Evolutionary conservation across 306 rosid genomes (phyloP).

Genomic region (Sindora glabra): DNA sequence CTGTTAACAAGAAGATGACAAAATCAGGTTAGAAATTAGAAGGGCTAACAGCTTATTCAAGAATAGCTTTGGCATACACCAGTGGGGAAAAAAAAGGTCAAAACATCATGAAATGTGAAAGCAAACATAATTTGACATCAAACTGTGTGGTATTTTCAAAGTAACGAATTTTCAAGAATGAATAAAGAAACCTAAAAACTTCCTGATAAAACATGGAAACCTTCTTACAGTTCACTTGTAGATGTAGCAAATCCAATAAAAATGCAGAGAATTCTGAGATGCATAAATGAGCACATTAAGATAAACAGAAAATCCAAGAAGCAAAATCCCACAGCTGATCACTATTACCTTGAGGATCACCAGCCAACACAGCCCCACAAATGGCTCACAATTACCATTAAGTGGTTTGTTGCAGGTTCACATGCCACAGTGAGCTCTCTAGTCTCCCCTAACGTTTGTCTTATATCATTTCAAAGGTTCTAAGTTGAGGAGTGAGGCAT

Average conservation of each 20-base stretch:
- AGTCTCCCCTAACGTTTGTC: no score
- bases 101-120: neutral
- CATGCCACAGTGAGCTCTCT: no score
- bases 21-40: neutral
- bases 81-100: neutral
- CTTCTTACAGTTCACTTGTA: neutral
- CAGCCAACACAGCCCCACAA: neutral
- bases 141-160: no score
- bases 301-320: neutral
- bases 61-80: neutral
- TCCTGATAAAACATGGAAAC: neutral
- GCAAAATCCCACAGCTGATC: neutral
- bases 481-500: no score
- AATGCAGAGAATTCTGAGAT: neutral
- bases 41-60: neutral
- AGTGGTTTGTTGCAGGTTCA: no score
- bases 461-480: no score
- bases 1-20: conserved; percentile 30
- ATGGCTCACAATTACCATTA: no score
- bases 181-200: no score
- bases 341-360: neutral
- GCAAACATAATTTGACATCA: neutral
- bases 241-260: neutral
- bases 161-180: no score
- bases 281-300: no score